A percentile compares a stretch with the other conserved stretches of the same genome.
Evolutionary conservation across 2,329 filamentous ascomycete species (phyloP).

Genomic region (Diaporthe citri): DNA sequence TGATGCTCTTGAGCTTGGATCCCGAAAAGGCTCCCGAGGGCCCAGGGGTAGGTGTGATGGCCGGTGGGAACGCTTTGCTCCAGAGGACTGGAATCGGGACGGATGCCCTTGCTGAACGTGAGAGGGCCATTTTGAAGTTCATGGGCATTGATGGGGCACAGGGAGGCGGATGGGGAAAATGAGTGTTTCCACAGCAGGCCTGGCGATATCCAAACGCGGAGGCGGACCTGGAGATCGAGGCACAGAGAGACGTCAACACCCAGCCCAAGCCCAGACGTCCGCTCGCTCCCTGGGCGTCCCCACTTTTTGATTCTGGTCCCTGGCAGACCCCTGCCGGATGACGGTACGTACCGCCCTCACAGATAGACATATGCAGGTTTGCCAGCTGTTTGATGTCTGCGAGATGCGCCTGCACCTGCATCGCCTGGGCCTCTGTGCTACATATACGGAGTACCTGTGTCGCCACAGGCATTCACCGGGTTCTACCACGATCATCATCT

Average conservation of each 20-base stretch:
- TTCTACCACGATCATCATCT: background rate
- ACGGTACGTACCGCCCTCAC: background rate
- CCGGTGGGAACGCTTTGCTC: background rate
- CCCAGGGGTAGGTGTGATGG: background rate
- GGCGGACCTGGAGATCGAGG: constrained; percentile 23
- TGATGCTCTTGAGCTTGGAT: background rate
- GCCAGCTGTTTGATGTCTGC: constrained; percentile 3
- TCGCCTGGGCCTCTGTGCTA: background rate
- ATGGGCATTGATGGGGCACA: background rate
- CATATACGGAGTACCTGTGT: too few species aligned
- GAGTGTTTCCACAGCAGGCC: constrained; percentile 18
- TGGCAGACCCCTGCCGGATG: constrained; percentile 6
- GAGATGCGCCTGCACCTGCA: background rate
- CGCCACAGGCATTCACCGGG: too few species aligned
- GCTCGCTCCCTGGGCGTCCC: background rate
- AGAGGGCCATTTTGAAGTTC: background rate
- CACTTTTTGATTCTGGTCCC: constrained; percentile 10
- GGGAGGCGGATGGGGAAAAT: background rate
- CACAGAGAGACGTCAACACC: constrained; percentile 5
- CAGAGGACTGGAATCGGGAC: background rate
- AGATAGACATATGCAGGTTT: background rate
- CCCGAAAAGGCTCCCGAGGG: background rate
- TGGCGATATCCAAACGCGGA: constrained; percentile 27
- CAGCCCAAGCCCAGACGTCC: background rate
- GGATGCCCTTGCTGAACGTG: background rate